Evolutionary conservation across 225 moss, liverwort and hornwort genomes (phyloP), one percentile per base, ranked within the genome.

Genomic region (Polytrichum commune): DNA sequence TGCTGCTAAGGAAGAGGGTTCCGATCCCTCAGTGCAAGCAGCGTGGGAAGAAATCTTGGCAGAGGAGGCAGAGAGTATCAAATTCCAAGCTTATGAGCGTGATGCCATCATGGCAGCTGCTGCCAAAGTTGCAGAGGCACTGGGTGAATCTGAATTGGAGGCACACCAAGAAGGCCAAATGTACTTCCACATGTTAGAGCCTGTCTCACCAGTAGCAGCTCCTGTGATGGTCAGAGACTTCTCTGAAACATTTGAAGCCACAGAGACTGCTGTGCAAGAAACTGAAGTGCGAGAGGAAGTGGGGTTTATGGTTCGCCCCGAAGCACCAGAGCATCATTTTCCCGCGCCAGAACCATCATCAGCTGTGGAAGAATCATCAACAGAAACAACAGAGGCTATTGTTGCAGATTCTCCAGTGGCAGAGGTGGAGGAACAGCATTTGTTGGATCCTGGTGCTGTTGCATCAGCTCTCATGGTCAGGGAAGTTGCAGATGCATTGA

Each of bases 171-270:
- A 77, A 22, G 83, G 86, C 5, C 80, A 83, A 67, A 70, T 86
- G 53, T 86, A 86, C 60, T 86, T 83, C 19, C 86, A 86, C 53
- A 80, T 83, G 86, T 55, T 83, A 70, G 86, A 86, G 73, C 83
- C 83, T 13, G 86, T 80, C 6, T 86, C 83, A 5, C 83, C 83
- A 0, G 86, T 86, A 3, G 86, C 83, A 32, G 86, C 83, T 20
- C 79, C 86, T 18, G 86, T 86, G 1, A 86, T 86, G 86, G 65
- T 86, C 4, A 60, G 73, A 7, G 86, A 86, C 27, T 80, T 86
- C 6, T 80, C 72, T 7, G 86, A 86, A 54, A 75, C 75, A 1
- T 5, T 83, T 1, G 83, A 83, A 20, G 72, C 70, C 0, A 72
- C 77, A 4, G 70, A 67, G 57, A 77, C 77, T 64, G 27, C 23